Percentiles rank a stretch among this genome's conserved stretches.
Evolutionary conservation across 208 protist species (phyloP).

Genomic region (Acanthamoeba pearcei): DNA sequence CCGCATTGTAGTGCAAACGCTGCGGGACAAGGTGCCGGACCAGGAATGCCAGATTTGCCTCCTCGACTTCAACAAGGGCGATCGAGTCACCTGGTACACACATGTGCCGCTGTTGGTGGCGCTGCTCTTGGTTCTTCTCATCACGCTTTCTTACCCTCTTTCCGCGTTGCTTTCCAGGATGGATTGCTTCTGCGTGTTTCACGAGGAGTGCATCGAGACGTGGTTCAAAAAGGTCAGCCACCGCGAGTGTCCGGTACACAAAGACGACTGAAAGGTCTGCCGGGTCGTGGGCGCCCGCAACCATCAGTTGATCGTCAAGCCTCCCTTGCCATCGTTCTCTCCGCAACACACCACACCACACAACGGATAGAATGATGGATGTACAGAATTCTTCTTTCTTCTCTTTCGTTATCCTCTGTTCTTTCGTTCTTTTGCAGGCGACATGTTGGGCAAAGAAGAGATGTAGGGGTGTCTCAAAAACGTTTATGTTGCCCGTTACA

Average conservation of each 20-base stretch:
- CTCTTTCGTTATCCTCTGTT: too few relatives aligned
- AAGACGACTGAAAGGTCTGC: background rate
- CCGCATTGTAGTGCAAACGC: background rate
- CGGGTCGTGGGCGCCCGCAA: background rate
- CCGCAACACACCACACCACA: too few relatives aligned
- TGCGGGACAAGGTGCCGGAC: slow-evolving; percentile 29
- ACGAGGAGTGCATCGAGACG: slow-evolving; percentile 39
- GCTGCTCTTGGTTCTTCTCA: background rate
- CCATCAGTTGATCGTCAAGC: too few relatives aligned
- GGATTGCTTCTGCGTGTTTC: slow-evolving; percentile 73
- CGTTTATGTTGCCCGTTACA: background rate
- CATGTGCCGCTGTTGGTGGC: background rate
- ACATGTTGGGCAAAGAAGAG: too few relatives aligned
- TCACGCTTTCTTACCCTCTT: too few relatives aligned
- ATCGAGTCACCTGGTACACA: slow-evolving; percentile 27
- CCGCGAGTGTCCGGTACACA: slow-evolving; percentile 59
- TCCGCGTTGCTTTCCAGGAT: background rate
- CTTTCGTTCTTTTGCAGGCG: too few relatives aligned
- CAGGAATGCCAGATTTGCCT: slow-evolving; percentile 57
- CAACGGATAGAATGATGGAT: too few relatives aligned
- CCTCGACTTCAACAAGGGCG: slow-evolving; percentile 25
- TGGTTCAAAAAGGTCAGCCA: slow-evolving; percentile 56
- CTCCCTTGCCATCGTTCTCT: too few relatives aligned
- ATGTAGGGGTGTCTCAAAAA: too few relatives aligned
- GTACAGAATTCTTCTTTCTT: too few relatives aligned